These are phyloP conservation scores for Apostasia shenzhenica DNA, from an alignment of 106 monocot species.

Conservation along the genomic window DNA sequence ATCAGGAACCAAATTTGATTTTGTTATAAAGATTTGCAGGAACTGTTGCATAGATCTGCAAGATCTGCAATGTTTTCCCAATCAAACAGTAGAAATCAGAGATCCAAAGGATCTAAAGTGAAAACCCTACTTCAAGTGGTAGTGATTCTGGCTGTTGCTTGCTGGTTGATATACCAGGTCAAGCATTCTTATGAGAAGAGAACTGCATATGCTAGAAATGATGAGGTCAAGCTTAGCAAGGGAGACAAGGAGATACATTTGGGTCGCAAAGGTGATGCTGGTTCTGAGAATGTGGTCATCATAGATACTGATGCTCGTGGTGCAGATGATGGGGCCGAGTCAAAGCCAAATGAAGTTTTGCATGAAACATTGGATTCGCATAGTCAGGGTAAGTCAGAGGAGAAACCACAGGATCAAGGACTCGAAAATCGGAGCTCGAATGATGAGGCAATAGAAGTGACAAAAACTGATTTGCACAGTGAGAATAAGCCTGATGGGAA, in stretches of 20 bases:
- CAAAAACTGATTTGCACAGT: background rate
- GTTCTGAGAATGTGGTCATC: slow-evolving; percentile 8
- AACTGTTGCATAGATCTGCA: background rate
- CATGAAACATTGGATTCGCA: background rate
- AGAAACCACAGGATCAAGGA: background rate
- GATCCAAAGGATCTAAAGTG: slow-evolving; percentile 5
- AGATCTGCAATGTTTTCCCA: slow-evolving; percentile 5
- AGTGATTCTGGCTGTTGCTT: slow-evolving; percentile 6
- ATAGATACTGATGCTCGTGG: background rate
- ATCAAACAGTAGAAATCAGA: slow-evolving; percentile 4
- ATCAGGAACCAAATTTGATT: background rate
- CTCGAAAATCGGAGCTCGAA: background rate
- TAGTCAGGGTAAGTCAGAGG: background rate
- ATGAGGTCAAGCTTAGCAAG: slow-evolving; percentile 5
- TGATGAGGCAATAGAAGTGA: background rate
- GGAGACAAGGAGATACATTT: background rate
- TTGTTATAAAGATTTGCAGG: background rate
- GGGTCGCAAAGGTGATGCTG: slow-evolving; percentile 7
- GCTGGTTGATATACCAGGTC: slow-evolving; percentile 8
- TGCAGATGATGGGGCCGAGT: slow-evolving; percentile 2
- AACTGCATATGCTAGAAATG: background rate
- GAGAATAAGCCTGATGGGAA: background rate
- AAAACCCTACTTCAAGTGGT: slow-evolving; percentile 3
- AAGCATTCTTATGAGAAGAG: slow-evolving; percentile 5
- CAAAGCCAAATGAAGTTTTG: background rate